Base-by-base conservation (phyloP, 306 rosid genomes). In the Prunus mume region DNA sequence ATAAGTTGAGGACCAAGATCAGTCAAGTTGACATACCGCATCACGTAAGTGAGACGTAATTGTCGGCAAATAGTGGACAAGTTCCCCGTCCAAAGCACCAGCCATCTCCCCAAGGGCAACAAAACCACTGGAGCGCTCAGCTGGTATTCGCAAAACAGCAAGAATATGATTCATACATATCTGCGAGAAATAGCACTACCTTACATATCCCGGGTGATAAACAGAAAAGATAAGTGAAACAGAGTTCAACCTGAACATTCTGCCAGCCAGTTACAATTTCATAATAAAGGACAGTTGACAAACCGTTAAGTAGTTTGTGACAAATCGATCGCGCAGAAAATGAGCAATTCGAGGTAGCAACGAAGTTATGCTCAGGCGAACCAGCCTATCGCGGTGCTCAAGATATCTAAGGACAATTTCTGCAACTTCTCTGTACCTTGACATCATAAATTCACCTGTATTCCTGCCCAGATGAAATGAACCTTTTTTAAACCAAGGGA, bases 41-140 rank as follows among this genome's bases (percentile, higher is more conserved):
- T 95, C 99, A 58, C 96, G 99, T 78, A 95, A 85, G 86, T 91
- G 99, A 82, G 85, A 56, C 34, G 87, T 85, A 46, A 95, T 95
- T 75, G 89, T 89, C 79, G 97, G 97, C 93, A 95, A 91, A 87
- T 95, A 95, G 84, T 82, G 75, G 68, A 87, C 72, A 19, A 95
- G 97, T 78, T 92, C 99, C 84, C 97, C 97, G 80, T 92, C 97
- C 88, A 95, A 83, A 24, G 99, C 99, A 77, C 92, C 96, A 72
- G 99, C 99, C 97, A 95, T 95, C 91, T 95, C 99, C 76, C 99
- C 99, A 1, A 95, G 99, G 75, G 99, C 99, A 85, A 88, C 83
- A 87, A 95, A 95, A 70, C 97, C 99, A 88, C 97, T 92, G 78
- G 92, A 97, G 63, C 99, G 97, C 73, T 95, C 99, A 65, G 92